Conservation (phyloP, 2,329 filamentous ascomycete genomes). For the Cladosporium sp. region DNA sequence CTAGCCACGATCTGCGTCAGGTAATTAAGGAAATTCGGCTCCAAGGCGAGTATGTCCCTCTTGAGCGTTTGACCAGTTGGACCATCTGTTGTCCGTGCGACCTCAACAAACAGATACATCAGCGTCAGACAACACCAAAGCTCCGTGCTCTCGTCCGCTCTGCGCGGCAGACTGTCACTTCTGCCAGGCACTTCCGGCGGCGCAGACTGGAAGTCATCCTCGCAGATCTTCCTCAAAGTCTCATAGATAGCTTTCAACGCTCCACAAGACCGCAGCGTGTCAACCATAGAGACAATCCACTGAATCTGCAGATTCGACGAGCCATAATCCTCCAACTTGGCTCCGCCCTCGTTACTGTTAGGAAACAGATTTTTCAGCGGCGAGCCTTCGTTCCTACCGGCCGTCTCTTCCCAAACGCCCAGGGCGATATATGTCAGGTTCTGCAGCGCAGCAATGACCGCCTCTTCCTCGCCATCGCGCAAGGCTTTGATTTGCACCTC, state of each 20-base stretch:
- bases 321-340: slow-evolving; percentile 29
- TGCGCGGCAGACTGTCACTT: slow-evolving; percentile 23
- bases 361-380: slow-evolving; percentile 24
- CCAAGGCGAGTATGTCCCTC: slow-evolving; percentile 30
- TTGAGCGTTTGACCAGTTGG: slow-evolving; percentile 25
- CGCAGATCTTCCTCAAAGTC: slow-evolving; percentile 31
- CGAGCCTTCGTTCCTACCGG: slow-evolving; percentile 33
- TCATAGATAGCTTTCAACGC: slow-evolving; percentile 40
- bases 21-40: slow-evolving; percentile 65
- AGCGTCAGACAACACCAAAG: slow-evolving; percentile 48
- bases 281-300: slow-evolving; percentile 43
- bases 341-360: slow-evolving; percentile 22
- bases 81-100: slow-evolving; percentile 33
- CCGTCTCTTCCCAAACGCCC: slow-evolving; percentile 49
- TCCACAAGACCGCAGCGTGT: slow-evolving; percentile 37
- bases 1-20: slow-evolving; percentile 58
- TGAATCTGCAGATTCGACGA: slow-evolving; percentile 39
- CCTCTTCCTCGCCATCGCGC: slow-evolving; percentile 28
- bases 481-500: slow-evolving; percentile 36
- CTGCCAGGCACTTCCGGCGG: slow-evolving; percentile 19
- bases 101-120: slow-evolving; percentile 47
- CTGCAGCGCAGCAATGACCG: slow-evolving; percentile 35
- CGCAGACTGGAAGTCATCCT: slow-evolving; percentile 24
- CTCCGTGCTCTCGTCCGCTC: slow-evolving; percentile 35
- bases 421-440: slow-evolving; percentile 44